These are phyloP conservation scores for Aspergillus chevalieri DNA, from an alignment of 2,329 filamentous ascomycete species.

Conservation along the genomic window DNA sequence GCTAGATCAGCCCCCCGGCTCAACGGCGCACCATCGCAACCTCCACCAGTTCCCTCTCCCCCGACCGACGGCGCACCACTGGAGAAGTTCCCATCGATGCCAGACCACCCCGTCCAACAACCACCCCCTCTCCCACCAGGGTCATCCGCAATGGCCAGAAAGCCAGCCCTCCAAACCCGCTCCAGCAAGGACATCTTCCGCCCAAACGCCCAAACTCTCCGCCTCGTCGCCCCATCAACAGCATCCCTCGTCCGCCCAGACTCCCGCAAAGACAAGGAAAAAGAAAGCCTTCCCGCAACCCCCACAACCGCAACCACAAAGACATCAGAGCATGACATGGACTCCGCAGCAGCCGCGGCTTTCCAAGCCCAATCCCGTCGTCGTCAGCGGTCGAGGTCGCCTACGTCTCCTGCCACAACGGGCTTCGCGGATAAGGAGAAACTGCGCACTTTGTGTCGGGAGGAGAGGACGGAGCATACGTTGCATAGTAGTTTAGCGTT, in stretches of 20 bases:
- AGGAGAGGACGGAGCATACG: slow-evolving; percentile 20
- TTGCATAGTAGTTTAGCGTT: slow-evolving; percentile 17
- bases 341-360: slow-evolving; percentile 30
- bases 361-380: slow-evolving; percentile 31
- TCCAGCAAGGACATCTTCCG: slow-evolving; percentile 21
- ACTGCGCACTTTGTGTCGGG: slow-evolving; percentile 25
- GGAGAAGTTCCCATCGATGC: slow-evolving; percentile 26
- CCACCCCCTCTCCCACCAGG: background rate
- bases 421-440: slow-evolving; percentile 21
- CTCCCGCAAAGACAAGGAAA: slow-evolving; percentile 20
- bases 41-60: background rate
- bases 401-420: slow-evolving; percentile 11
- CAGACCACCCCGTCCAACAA: slow-evolving; percentile 15
- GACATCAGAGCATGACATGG: slow-evolving; percentile 21
- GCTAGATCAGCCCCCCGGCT: slow-evolving; percentile 33
- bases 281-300: background rate
- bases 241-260: slow-evolving; percentile 25
- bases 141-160: background rate
- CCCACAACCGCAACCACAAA: background rate
- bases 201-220: slow-evolving; percentile 22
- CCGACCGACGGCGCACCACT: slow-evolving; percentile 7
- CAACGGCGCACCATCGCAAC: slow-evolving; percentile 4
- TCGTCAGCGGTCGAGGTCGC: slow-evolving; percentile 23
- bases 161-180: slow-evolving; percentile 7
- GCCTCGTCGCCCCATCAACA: slow-evolving; percentile 31